Percentiles rank a stretch among this genome's conserved stretches.
Evolutionary conservation across 306 rosid genomes (phyloP).

Genomic region (Medicago lupulina): DNA sequence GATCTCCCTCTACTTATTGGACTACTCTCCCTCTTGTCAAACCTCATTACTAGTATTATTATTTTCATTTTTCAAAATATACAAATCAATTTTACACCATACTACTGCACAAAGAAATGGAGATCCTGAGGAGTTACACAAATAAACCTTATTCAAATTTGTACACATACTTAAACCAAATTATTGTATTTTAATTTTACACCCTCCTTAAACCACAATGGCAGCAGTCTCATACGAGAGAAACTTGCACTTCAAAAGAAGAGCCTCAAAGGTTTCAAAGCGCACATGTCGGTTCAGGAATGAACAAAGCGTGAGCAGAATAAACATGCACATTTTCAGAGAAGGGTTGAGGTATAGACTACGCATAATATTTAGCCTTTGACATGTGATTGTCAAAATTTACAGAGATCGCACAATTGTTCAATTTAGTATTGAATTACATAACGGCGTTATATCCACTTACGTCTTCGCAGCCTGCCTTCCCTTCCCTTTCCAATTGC

Average conservation of each 20-base stretch:
- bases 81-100: slow-evolving; percentile 2
- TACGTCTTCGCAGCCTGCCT: too few species aligned
- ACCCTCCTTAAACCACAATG: neutral
- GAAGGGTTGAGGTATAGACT: too few species aligned
- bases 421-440: too few species aligned
- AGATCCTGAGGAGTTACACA: neutral
- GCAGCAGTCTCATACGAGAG: neutral
- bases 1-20: neutral
- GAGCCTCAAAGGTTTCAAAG: too few species aligned
- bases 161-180: neutral
- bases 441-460: too few species aligned
- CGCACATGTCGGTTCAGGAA: neutral
- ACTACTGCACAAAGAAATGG: neutral
- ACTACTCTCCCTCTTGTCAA: neutral
- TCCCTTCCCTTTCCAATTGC: too few species aligned
- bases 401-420: too few species aligned
- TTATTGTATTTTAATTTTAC: neutral
- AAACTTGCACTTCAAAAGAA: neutral
- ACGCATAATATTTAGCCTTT: too few species aligned
- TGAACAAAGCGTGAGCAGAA: too few species aligned
- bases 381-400: too few species aligned
- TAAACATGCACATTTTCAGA: too few species aligned
- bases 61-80: neutral
- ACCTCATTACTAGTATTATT: neutral
- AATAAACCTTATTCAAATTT: neutral